phyloP scores from a whole-genome alignment of 495 filamentous ascomycete species.

The Penicilliopsis zonata region DNA sequence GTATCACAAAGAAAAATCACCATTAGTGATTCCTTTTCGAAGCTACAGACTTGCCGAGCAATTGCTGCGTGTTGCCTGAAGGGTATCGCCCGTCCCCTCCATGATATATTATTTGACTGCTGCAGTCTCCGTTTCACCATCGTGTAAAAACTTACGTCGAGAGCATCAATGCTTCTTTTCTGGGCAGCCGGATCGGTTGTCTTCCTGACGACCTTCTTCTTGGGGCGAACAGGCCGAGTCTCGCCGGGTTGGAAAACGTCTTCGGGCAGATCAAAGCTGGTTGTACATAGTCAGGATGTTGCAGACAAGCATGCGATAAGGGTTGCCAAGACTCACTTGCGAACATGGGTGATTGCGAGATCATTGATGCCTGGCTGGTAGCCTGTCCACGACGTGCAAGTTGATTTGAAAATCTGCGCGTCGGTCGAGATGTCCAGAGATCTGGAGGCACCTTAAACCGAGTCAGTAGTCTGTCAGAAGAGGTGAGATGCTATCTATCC shows the following conservation, averaged over 20 bases:
- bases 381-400: slow-evolving; percentile 52
- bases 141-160: slow-evolving; percentile 34
- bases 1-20: slow-evolving; percentile 9
- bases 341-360: slow-evolving; percentile 59
- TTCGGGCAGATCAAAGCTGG: slow-evolving; percentile 71
- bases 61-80: slow-evolving; percentile 6
- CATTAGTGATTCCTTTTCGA: slow-evolving; percentile 29
- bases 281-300: slow-evolving; percentile 8
- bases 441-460: slow-evolving; percentile 35
- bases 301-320: too few species aligned
- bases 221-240: slow-evolving; percentile 48
- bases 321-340: slow-evolving; percentile 68
- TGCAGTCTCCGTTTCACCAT: slow-evolving; percentile 12
- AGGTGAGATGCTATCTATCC: slow-evolving; percentile 6
- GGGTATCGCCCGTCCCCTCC: background rate
- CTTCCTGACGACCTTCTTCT: slow-evolving; percentile 46
- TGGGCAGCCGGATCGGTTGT: slow-evolving; percentile 21
- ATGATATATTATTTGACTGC: slow-evolving; percentile 1
- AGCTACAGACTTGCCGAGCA: slow-evolving; percentile 10
- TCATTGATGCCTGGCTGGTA: slow-evolving; percentile 54
- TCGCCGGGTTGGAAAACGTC: slow-evolving; percentile 85
- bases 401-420: slow-evolving; percentile 60
- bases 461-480: slow-evolving; percentile 11
- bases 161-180: slow-evolving; percentile 30
- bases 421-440: slow-evolving; percentile 56